Evolutionary conservation across 2,329 filamentous ascomycete genomes (phyloP).

Genomic region (Talaromyces sp.): DNA sequence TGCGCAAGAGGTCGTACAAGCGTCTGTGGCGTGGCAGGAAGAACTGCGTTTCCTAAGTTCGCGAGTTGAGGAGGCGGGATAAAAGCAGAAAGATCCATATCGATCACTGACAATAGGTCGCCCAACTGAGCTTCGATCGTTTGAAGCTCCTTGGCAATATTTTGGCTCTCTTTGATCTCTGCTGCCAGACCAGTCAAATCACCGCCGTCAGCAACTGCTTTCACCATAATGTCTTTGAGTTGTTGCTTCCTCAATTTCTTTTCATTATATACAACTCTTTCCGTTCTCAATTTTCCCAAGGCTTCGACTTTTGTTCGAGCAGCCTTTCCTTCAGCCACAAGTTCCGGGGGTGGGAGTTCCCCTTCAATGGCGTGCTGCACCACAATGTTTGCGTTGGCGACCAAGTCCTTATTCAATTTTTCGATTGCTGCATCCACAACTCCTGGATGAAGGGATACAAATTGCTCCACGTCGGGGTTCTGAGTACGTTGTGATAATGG

Average conservation of each 20-base stretch:
- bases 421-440: conserved; percentile 28
- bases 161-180: conserved; percentile 34
- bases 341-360: conserved; percentile 27
- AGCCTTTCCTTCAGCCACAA: conserved; percentile 34
- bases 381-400: conserved; percentile 36
- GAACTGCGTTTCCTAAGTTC: conserved; percentile 1
- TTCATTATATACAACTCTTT: conserved; percentile 27
- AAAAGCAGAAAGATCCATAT: conserved; percentile 25
- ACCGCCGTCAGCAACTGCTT: conserved; percentile 33
- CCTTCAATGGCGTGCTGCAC: conserved; percentile 39
- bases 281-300: conserved; percentile 32
- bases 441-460: conserved; percentile 29
- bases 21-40: conserved; percentile 19
- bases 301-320: conserved; percentile 38
- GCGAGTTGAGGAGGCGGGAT: neutral
- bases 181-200: conserved; percentile 30
- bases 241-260: conserved; percentile 31
- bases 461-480: conserved; percentile 27
- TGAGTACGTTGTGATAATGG: conserved; percentile 21
- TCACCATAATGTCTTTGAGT: conserved; percentile 36
- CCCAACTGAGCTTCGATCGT: conserved; percentile 34
- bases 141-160: conserved; percentile 32
- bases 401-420: conserved; percentile 29
- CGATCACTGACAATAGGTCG: conserved; percentile 30
- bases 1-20: conserved; percentile 16